Evolutionary conservation across 768 basidiomycete genomes (phyloP).

Genomic region (Boletus bicolor): DNA sequence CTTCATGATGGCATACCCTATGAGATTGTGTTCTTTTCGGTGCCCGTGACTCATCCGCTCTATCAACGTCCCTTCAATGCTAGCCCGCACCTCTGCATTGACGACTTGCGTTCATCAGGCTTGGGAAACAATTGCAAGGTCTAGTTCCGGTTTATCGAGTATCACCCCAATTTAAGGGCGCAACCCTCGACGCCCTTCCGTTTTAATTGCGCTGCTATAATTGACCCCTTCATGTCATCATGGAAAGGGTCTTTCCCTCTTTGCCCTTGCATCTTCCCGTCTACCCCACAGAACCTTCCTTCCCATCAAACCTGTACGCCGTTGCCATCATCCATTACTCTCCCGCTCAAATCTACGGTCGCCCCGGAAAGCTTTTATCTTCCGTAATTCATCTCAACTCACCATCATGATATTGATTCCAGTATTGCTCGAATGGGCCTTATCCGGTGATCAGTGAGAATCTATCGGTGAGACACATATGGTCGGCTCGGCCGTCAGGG

Average conservation of each 20-base stretch:
- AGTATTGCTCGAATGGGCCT: neutral
- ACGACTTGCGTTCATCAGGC: neutral
- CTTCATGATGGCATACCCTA: neutral
- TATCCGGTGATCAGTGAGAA: slow-evolving; percentile 15
- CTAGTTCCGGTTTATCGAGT: neutral
- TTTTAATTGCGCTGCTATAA: slow-evolving; percentile 4
- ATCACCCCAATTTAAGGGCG: neutral
- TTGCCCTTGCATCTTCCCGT: neutral
- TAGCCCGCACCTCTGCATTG: neutral
- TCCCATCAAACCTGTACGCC: slow-evolving; percentile 5
- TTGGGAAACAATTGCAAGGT: neutral
- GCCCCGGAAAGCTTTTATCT: neutral
- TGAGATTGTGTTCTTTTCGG: slow-evolving; percentile 6
- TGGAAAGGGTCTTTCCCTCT: slow-evolving; percentile 7
- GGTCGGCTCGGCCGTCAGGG: neutral
- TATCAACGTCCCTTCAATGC: neutral
- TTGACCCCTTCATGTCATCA: slow-evolving; percentile 5
- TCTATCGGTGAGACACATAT: neutral
- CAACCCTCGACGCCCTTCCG: neutral
- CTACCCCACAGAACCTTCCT: slow-evolving; percentile 6
- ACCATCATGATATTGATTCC: neutral
- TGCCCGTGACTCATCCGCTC: neutral
- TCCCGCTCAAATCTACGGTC: slow-evolving; percentile 3
- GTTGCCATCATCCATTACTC: slow-evolving; percentile 1
- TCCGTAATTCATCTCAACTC: slow-evolving; percentile 2